Base-by-base conservation (phyloP, 305 asterid species). In the Fraxinus latifolia region DNA sequence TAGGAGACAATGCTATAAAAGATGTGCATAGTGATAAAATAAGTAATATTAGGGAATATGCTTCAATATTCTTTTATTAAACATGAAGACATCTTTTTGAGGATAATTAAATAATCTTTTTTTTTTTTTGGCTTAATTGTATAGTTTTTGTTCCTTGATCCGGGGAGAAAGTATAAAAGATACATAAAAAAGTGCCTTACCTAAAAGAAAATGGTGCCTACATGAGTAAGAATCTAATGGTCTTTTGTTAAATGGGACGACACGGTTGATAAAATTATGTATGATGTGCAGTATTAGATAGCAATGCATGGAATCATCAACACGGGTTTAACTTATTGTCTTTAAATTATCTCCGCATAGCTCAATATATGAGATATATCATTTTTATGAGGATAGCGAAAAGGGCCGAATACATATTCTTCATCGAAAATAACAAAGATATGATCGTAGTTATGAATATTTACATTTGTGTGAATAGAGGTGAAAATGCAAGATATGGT, bases 1-100 rank as follows among this genome's bases (percentile, higher is more conserved):
- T 83, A 77, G 84, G 86, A 65, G 86, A 86, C 88, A 85, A 53
- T 62, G 42, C 39, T 70, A 62, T 21, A 33, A 74, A 81, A 74
- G 31, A 74, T 34, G 68, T 36, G 39, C 74, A 27, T 75, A 81
- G 44, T 60, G 68, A 27, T 75, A 27, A 39, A 31, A 55, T 77
- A 79, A 68, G 65, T 62, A 42, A 75, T 58, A 31, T 21, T 12
- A 33, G 58, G 29, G 73, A 77, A 77, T 60, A 81, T 58, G 82
- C 76, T 79, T 7, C 79, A 70, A n/a, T 25, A 21, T 80, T 36
- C 31, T 74, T 5, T 68, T 68, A 53, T 50, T 32, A 31, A 27
- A 77, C 27, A 14, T 50, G 25, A 77, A 47, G 21, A n/a, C 74
- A 68, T 68, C 39, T 29, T 68, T 29, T 4, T 29, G 21, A 50